Conservation (phyloP, 148 eudicot genomes). For the Camellia lanceoleosa region DNA sequence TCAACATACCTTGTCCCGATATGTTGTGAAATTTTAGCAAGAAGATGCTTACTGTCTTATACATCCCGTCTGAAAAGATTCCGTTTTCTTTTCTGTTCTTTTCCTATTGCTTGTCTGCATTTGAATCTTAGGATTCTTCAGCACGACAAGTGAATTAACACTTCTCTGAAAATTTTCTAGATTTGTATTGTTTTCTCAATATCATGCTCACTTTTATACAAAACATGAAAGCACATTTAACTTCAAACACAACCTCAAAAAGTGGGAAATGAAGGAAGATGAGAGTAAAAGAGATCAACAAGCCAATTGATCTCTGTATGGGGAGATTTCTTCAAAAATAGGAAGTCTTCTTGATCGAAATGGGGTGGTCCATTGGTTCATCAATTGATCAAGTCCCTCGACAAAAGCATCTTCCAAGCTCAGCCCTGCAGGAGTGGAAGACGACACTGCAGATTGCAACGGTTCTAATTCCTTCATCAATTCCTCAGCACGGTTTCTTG, state of each 20-base stretch:
- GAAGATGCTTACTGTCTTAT: too few relatives aligned
- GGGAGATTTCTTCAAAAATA: conserved; percentile 44
- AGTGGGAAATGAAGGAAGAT: background rate
- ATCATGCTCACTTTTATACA: background rate
- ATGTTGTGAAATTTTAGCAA: too few relatives aligned
- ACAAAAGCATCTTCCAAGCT: conserved; percentile 34
- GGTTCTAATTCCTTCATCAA: conserved; percentile 35
- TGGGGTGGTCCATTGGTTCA: conserved; percentile 31
- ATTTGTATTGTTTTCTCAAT: too few relatives aligned
- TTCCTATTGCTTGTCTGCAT: too few relatives aligned
- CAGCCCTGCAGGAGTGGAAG: conserved; percentile 2
- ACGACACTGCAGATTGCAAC: conserved; percentile 5
- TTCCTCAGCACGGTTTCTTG: conserved; percentile 36
- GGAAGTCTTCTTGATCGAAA: conserved; percentile 45
- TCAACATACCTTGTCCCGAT: too few relatives aligned
- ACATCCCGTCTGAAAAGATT: too few relatives aligned
- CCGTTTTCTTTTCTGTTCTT: too few relatives aligned
- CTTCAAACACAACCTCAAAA: background rate
- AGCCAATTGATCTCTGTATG: conserved; percentile 41
- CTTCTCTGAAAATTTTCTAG: too few relatives aligned
- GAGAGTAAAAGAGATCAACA: conserved; percentile 14
- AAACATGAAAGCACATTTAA: background rate
- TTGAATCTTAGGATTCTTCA: too few relatives aligned
- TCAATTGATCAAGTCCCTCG: conserved; percentile 43
- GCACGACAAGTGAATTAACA: too few relatives aligned